A percentile compares a stretch with the other conserved stretches of the same genome.
phyloP scores from a whole-genome alignment of 768 basidiomycete genomes.

The Termitomyces sp. region DNA sequence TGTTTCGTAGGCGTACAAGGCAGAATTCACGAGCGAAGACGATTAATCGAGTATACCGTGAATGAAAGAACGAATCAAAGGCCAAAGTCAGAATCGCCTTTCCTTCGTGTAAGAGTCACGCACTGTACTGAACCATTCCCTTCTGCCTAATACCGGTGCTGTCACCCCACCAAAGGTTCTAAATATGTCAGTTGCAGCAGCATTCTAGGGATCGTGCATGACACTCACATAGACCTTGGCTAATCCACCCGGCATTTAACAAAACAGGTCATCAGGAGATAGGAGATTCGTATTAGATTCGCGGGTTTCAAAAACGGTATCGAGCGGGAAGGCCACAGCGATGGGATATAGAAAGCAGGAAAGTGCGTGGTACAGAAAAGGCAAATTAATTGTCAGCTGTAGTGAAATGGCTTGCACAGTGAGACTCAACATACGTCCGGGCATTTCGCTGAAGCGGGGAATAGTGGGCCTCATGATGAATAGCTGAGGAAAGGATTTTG shows the following conservation, averaged over 20 bases:
- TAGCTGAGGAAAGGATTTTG: slow-evolving; percentile 13
- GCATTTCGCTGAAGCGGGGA: slow-evolving; percentile 72
- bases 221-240: slow-evolving; percentile 80
- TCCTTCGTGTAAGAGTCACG: slow-evolving; percentile 31
- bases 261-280: background rate
- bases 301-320: background rate
- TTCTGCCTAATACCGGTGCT: slow-evolving; percentile 59
- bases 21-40: background rate
- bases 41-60: background rate
- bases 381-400: background rate
- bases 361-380: background rate
- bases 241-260: slow-evolving; percentile 24
- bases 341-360: background rate
- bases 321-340: background rate
- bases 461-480: slow-evolving; percentile 61
- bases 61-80: background rate
- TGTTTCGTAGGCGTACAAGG: slow-evolving; percentile 27
- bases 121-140: slow-evolving; percentile 81
- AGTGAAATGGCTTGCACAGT: background rate
- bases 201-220: background rate
- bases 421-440: slow-evolving; percentile 61
- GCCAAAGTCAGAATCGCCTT: background rate
- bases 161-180: slow-evolving; percentile 95
- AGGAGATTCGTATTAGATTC: background rate
- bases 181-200: slow-evolving; percentile 9